Base-by-base conservation (phyloP, 1,139 yeast species). In the Hansenula anomala region DNA sequence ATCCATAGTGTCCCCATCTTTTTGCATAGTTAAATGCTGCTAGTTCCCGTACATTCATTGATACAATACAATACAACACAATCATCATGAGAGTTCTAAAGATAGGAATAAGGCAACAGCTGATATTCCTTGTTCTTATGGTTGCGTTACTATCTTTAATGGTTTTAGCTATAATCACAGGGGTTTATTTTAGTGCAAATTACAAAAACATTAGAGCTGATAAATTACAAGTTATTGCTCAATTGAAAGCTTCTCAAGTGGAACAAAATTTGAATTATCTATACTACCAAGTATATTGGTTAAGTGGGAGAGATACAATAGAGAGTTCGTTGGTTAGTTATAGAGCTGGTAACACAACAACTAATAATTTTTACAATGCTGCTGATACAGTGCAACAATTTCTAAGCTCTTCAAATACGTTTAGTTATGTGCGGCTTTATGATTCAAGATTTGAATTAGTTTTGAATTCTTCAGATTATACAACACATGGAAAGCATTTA, bases 171-270 rank as follows among this genome's bases (percentile, higher is more conserved):
- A 66, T 86, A 22, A 87, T 84, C 10, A 79, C 95, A 2, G 95
- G 95, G 36, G 76, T 85, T 9, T 87, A 85, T 61, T 87, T 85
- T 55, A 77, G 88, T 15, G 59, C 67, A 22, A 83, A 78, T 49
- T 76, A 82, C 43, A 73, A 78, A 36, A 63, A 71, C 38, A 63
- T 85, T 36, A 69, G 94, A 47, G 77, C 81, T 3, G 92, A 86
- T 47, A 71, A 89, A 42, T 64, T 89, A 29, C 77, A 75, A 53
- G 87, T 86, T 36, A 84, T 88, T 14, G 84, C 96, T 9, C 85
- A 84, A 56, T 66, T 89, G 41, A 88, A 87, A 58, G 77, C 92
- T 1, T 75, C 92, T 0, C 96, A 89, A 58, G 69, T 88, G 13
- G 72, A 72, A 39, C 96, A 87, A 60, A 73, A 78, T 28, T 63